A percentile compares a stretch with the other conserved stretches of the same genome.
Conservation (phyloP, 441 rosid species). For the Populus hybrid region DNA sequence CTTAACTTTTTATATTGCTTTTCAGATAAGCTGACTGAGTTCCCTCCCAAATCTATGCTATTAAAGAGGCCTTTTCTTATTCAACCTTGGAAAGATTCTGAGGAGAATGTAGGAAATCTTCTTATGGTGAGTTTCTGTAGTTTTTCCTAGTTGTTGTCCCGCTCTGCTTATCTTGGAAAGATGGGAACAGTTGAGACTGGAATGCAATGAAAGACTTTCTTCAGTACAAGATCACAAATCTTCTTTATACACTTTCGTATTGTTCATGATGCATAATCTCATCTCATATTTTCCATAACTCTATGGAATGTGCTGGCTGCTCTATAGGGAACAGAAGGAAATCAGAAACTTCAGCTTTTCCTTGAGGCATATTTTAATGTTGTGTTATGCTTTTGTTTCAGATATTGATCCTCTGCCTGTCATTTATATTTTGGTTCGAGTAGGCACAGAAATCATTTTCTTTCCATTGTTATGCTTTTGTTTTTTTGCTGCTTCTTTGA, state of each 20-base stretch:
- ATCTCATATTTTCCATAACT: neutral
- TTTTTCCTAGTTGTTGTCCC: slow-evolving; percentile 10
- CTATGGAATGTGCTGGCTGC: neutral
- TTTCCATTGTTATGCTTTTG: too few species aligned
- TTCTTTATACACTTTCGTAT: neutral
- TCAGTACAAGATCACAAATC: neutral
- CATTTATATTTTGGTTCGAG: neutral
- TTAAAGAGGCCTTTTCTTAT: slow-evolving; percentile 64
- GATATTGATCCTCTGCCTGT: neutral
- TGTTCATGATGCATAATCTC: neutral
- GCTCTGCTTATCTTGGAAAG: slow-evolving; percentile 5
- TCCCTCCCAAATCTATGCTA: slow-evolving; percentile 62
- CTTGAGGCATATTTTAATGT: neutral
- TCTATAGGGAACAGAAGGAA: neutral
- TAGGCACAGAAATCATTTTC: neutral
- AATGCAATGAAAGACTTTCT: neutral
- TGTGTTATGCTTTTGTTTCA: neutral
- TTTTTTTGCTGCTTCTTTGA: too few species aligned
- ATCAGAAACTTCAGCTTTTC: neutral
- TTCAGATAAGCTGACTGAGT: slow-evolving; percentile 45
- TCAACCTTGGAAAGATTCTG: slow-evolving; percentile 77
- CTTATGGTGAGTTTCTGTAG: slow-evolving; percentile 65
- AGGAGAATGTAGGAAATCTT: slow-evolving; percentile 78
- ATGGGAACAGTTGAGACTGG: neutral
- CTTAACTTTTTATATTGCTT: neutral